These are phyloP conservation scores for Cucumis hystrix DNA, from an alignment of 306 rosid species.

Conservation along the genomic window DNA sequence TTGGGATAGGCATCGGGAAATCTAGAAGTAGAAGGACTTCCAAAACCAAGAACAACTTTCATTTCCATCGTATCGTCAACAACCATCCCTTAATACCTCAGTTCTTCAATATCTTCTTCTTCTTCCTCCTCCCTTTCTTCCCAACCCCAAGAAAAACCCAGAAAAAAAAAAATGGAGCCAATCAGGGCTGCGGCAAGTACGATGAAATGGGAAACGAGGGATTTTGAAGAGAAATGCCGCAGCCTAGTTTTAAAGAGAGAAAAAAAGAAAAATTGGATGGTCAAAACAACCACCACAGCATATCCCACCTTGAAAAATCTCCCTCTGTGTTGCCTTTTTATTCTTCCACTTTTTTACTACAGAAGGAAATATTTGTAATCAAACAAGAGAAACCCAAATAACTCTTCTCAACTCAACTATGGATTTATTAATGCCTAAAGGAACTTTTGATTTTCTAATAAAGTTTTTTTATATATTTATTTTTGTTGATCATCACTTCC, in stretches of 20 bases:
- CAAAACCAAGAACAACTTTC: conserved; percentile 40
- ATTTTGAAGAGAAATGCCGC: background rate
- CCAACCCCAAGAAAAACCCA: background rate
- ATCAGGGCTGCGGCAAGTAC: background rate
- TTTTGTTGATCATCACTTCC: background rate
- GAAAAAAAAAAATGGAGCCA: background rate
- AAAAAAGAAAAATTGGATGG: background rate
- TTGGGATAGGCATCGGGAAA: conserved; percentile 53
- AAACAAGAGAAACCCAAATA: background rate
- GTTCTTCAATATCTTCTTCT: background rate
- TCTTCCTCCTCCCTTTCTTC: background rate
- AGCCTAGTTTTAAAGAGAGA: background rate
- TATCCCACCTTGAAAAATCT: background rate
- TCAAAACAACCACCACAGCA: conserved; percentile 21
- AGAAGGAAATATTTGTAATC: background rate
- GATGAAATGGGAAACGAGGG: background rate
- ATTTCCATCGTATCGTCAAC: conserved; percentile 58
- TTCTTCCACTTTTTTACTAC: background rate
- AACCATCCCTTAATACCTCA: conserved; percentile 20
- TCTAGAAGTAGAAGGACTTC: conserved; percentile 46
- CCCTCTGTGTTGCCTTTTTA: background rate
- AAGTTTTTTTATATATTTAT: too few relatives aligned
- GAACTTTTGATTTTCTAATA: background rate
- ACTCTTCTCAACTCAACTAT: background rate
- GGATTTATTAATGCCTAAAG: background rate